Conservation (phyloP, 2,329 filamentous ascomycete species). For the Penicillium sp. region DNA sequence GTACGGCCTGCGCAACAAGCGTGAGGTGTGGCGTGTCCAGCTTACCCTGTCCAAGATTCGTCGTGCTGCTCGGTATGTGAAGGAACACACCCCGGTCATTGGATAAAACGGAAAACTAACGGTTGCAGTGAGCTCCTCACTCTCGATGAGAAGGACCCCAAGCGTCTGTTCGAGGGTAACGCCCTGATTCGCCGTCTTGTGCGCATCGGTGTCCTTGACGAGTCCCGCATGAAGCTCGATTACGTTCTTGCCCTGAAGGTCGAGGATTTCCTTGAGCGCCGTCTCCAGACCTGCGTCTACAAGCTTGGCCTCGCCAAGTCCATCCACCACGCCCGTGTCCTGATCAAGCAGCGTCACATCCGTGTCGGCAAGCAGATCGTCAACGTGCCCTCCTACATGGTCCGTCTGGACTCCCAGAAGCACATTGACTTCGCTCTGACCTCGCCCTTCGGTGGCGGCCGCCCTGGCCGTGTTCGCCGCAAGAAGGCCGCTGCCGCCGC, state of each 20-base stretch:
- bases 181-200: slow-evolving; percentile 99
- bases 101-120: background rate
- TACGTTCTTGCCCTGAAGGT: slow-evolving; percentile 99
- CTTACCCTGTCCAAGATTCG: slow-evolving; percentile 99
- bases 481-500: slow-evolving; percentile 99
- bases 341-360: slow-evolving; percentile 99
- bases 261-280: slow-evolving; percentile 99
- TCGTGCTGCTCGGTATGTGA: slow-evolving; percentile 95
- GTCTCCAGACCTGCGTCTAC: slow-evolving; percentile 99
- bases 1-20: slow-evolving; percentile 99
- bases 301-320: slow-evolving; percentile 99
- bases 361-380: slow-evolving; percentile 99
- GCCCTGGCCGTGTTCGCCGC: slow-evolving; percentile 94
- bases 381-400: slow-evolving; percentile 99
- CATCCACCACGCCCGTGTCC: slow-evolving; percentile 99
- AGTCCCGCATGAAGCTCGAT: slow-evolving; percentile 99
- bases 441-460: slow-evolving; percentile 96
- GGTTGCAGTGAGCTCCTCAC: slow-evolving; percentile 88
- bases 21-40: slow-evolving; percentile 99
- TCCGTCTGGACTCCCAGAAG: slow-evolving; percentile 99
- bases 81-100: slow-evolving; percentile 2
- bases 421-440: slow-evolving; percentile 99
- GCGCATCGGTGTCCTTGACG: slow-evolving; percentile 98
- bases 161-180: slow-evolving; percentile 99
- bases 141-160: slow-evolving; percentile 99